Evolutionary conservation across 192 early-diverging fungal species (phyloP).

Genomic region (Geranomyces variabilis): DNA sequence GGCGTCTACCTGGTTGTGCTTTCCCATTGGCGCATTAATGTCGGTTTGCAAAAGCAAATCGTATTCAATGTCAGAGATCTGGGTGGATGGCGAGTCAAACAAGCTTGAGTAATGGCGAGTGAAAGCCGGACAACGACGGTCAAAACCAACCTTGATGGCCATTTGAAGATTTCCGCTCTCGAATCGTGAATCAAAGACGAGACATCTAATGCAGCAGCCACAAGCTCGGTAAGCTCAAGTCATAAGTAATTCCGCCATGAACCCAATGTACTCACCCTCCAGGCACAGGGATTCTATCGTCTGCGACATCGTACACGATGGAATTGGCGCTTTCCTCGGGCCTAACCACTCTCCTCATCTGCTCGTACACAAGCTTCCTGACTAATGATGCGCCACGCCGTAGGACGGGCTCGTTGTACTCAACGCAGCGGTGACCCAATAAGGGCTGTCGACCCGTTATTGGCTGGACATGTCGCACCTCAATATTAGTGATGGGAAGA

Average conservation of each 20-base stretch:
- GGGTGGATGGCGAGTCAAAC: background rate
- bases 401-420: conserved; percentile 13
- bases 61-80: conserved; percentile 48
- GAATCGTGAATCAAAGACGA: conserved; percentile 58
- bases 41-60: conserved; percentile 57
- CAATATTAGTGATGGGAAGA: conserved; percentile 28
- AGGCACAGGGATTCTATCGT: conserved; percentile 27
- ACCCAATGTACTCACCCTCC: background rate
- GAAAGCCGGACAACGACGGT: background rate
- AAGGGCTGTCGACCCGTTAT: conserved; percentile 18
- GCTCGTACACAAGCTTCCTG: conserved; percentile 55
- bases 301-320: conserved; percentile 56
- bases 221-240: background rate
- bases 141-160: conserved; percentile 46
- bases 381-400: background rate
- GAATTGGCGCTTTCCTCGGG: conserved; percentile 27
- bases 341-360: conserved; percentile 47
- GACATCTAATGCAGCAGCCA: conserved; percentile 18
- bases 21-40: conserved; percentile 50
- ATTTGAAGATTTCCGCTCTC: conserved; percentile 62
- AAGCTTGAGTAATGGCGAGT: conserved; percentile 18
- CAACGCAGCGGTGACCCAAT: conserved; percentile 8
- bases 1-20: conserved; percentile 51
- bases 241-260: no score
- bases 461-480: conserved; percentile 41